Evolutionary conservation across 495 filamentous ascomycete genomes (phyloP).

Genomic region (Penicillium canariense): DNA sequence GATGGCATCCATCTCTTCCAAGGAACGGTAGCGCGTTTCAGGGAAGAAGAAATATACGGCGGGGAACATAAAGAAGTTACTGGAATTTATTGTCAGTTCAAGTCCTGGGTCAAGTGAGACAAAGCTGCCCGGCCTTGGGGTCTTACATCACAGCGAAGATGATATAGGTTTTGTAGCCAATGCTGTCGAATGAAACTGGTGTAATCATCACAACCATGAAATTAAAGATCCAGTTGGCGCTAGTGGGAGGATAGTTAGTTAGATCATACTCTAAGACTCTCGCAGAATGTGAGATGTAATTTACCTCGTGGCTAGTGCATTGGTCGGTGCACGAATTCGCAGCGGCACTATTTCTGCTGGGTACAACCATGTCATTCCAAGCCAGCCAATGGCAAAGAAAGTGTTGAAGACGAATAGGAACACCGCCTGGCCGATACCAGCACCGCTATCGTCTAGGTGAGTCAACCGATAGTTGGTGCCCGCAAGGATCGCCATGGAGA

Average conservation of each 20-base stretch:
- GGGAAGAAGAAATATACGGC: conserved; percentile 65
- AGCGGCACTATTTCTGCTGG: conserved; percentile 58
- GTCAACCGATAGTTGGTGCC: conserved; percentile 38
- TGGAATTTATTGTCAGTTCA: not conserved
- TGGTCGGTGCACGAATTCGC: conserved; percentile 26
- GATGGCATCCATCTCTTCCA: conserved; percentile 74
- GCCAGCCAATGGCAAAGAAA: conserved; percentile 70
- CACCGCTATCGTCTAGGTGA: conserved; percentile 29
- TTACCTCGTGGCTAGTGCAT: conserved; percentile 19
- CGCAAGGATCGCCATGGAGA: conserved; percentile 60
- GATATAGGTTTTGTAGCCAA: conserved; percentile 65
- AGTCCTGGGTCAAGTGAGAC: not conserved
- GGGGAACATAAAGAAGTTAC: conserved; percentile 28
- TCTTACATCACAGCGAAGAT: conserved; percentile 51
- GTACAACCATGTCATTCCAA: conserved; percentile 71
- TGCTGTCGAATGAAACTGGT: conserved; percentile 59
- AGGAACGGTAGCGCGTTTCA: conserved; percentile 64
- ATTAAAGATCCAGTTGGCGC: conserved; percentile 30
- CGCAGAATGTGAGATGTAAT: not conserved
- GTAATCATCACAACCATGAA: conserved; percentile 62
- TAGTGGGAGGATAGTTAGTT: not conserved
- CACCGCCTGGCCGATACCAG: conserved; percentile 45
- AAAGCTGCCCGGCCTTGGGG: not conserved
- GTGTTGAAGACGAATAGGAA: conserved; percentile 62
- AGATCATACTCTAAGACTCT: not conserved